These are phyloP conservation scores for Erysimum pusillum DNA, from an alignment of 441 rosid species.

Conservation along the genomic window DNA sequence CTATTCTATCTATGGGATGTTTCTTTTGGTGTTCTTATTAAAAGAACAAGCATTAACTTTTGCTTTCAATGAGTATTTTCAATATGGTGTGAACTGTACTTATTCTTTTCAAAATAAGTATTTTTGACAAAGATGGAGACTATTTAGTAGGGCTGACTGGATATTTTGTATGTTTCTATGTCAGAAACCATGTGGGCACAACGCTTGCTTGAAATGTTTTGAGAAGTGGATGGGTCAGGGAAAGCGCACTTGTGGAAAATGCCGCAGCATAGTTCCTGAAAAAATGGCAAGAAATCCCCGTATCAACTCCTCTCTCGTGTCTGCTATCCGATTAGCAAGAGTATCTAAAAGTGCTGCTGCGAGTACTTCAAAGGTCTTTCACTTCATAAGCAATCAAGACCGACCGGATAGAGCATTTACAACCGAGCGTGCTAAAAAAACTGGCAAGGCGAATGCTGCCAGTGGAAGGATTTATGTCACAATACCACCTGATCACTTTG, in stretches of 20 bases:
- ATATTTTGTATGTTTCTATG: conserved; percentile 24
- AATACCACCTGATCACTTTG: conserved; percentile 74
- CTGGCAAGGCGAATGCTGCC: conserved; percentile 85
- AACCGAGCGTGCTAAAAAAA: conserved; percentile 71
- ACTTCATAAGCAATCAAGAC: conserved; percentile 68
- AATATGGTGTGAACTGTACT: background rate
- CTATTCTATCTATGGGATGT: background rate
- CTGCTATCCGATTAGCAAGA: conserved; percentile 77
- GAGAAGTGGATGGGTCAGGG: conserved; percentile 73
- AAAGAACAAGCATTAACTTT: background rate
- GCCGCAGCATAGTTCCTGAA: conserved; percentile 62
- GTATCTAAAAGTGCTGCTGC: conserved; percentile 49
- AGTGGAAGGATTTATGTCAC: conserved; percentile 82
- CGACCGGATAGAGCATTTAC: conserved; percentile 80
- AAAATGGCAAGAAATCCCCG: conserved; percentile 73
- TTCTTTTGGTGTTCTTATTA: background rate
- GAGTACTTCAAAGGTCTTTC: conserved; percentile 48
- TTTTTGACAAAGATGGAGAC: background rate
- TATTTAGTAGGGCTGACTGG: background rate
- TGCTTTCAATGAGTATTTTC: background rate
- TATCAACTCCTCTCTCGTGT: conserved; percentile 69
- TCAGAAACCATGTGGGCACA: conserved; percentile 91
- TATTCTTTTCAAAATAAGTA: background rate
- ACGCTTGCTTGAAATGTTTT: conserved; percentile 83
- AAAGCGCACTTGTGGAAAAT: conserved; percentile 69